Evolutionary conservation across 768 basidiomycete genomes (phyloP).

Genomic region (Tricholomella constricta): DNA sequence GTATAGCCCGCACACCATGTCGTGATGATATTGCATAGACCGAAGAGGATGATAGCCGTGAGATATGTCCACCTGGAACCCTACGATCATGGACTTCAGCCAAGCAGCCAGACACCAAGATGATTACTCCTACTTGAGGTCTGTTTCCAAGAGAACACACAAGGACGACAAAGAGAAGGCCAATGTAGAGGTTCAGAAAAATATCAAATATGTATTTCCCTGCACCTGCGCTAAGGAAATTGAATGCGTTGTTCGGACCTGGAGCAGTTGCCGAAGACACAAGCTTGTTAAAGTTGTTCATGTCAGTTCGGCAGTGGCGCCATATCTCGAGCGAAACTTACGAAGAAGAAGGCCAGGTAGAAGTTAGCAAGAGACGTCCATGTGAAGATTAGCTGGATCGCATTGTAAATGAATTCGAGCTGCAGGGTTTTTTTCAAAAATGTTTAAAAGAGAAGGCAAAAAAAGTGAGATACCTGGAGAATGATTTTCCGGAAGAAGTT

Average conservation of each 20-base stretch:
- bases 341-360: conserved; percentile 93
- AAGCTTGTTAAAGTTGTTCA: conserved; percentile 47
- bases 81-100: conserved; percentile 28
- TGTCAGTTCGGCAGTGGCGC: background rate
- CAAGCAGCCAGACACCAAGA: background rate
- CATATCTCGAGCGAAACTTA: conserved; percentile 40
- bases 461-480: conserved; percentile 50
- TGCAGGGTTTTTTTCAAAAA: conserved; percentile 24
- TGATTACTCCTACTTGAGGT: conserved; percentile 49
- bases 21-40: conserved; percentile 74
- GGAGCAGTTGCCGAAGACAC: conserved; percentile 76
- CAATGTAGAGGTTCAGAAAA: conserved; percentile 82
- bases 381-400: conserved; percentile 85
- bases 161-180: conserved; percentile 75
- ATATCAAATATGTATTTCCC: conserved; percentile 76
- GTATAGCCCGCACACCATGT: conserved; percentile 92
- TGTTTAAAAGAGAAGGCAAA: too few relatives aligned
- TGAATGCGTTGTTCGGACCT: conserved; percentile 68
- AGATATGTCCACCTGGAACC: conserved; percentile 89
- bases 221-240: conserved; percentile 72
- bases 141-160: conserved; percentile 93
- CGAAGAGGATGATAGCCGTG: conserved; percentile 75
- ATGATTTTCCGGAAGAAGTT: conserved; percentile 80
- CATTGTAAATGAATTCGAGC: conserved; percentile 92
- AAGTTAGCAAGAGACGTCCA: conserved; percentile 96